These are phyloP conservation scores for Hirsutella thompsonii DNA, from an alignment of 2,329 filamentous ascomycete species.

Conservation along the genomic window DNA sequence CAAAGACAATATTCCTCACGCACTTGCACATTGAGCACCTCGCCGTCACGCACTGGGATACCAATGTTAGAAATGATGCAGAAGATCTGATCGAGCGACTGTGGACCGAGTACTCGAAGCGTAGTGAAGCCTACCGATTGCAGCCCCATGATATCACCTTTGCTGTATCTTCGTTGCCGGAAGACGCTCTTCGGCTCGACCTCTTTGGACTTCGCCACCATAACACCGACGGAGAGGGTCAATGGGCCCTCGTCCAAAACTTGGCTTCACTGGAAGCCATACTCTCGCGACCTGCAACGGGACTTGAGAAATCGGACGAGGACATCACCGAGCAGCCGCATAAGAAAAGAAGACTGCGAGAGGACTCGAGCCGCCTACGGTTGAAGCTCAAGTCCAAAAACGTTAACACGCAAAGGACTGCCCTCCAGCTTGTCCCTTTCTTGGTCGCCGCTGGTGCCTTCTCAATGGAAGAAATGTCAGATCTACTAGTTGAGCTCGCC, in stretches of 20 bases:
- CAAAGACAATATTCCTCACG: slow-evolving; percentile 57
- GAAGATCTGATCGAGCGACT: slow-evolving; percentile 58
- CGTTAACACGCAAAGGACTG: slow-evolving; percentile 31
- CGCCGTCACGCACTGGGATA: slow-evolving; percentile 26
- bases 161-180: slow-evolving; percentile 26
- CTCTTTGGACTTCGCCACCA: slow-evolving; percentile 41
- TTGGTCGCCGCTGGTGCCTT: slow-evolving; percentile 33
- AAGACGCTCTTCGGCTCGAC: slow-evolving; percentile 31
- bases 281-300: slow-evolving; percentile 17
- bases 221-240: slow-evolving; percentile 40
- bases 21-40: slow-evolving; percentile 50
- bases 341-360: slow-evolving; percentile 35
- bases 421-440: slow-evolving; percentile 46
- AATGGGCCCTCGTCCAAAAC: slow-evolving; percentile 47
- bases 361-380: slow-evolving; percentile 30
- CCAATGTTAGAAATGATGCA: slow-evolving; percentile 31
- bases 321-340: slow-evolving; percentile 32
- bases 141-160: slow-evolving; percentile 67
- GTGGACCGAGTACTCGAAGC: slow-evolving; percentile 64
- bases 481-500: slow-evolving; percentile 44
- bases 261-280: slow-evolving; percentile 44
- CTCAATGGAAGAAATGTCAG: slow-evolving; percentile 36
- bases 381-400: slow-evolving; percentile 34
- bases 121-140: slow-evolving; percentile 57
- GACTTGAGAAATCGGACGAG: slow-evolving; percentile 9